Evolutionary conservation across 75 land plant genomes (phyloP).

Genomic region (Chamaecyparis obtusa): DNA sequence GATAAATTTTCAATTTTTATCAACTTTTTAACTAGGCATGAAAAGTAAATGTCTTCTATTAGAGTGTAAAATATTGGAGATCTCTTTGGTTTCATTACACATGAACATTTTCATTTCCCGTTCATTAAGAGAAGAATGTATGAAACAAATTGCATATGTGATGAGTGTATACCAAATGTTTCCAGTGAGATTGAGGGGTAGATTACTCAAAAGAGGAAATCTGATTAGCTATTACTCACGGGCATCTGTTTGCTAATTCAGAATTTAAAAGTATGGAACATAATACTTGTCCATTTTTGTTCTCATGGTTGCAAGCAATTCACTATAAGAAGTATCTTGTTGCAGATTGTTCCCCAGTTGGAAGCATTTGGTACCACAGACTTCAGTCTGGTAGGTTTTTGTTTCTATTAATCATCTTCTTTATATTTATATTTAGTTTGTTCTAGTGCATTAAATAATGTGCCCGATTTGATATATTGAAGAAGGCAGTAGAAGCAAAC

Average conservation of each 20-base stretch:
- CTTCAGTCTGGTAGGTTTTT: conserved; percentile 48
- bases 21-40: not conserved
- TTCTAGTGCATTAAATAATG: not conserved
- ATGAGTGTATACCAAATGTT: not conserved
- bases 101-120: not conserved
- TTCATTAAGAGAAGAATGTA: not conserved
- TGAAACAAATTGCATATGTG: not conserved
- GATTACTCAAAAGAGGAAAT: not conserved
- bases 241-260: not conserved
- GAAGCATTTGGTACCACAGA: conserved; percentile 38
- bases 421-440: not conserved
- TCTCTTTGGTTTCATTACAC: not conserved
- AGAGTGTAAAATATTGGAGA: conserved; percentile 2
- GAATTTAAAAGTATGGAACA: not conserved
- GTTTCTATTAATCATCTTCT: not conserved
- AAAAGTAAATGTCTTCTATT: not conserved
- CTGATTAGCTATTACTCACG: not conserved
- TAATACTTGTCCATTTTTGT: not conserved
- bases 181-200: not conserved
- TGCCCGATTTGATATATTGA: not conserved
- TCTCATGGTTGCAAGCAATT: not conserved
- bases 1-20: not conserved
- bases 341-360: conserved; percentile 41
- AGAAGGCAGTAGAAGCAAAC: not conserved
- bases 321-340: not conserved